phyloP scores from a whole-genome alignment of 371 early-diverging fungal genomes.

The Mortierella sp. region DNA sequence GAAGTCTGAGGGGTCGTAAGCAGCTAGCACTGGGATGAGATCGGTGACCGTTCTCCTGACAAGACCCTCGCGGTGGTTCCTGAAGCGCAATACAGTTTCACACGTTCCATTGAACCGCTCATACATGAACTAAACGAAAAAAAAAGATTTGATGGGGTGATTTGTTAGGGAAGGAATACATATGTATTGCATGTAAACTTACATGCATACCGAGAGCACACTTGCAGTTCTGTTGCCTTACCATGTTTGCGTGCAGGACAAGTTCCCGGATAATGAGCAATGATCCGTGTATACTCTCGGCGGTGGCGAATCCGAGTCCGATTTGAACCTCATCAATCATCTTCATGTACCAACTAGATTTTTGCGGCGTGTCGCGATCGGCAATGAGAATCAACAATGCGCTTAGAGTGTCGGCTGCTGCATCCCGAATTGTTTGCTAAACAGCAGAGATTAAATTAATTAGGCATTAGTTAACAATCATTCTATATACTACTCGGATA shows the following conservation, averaged over 20 bases:
- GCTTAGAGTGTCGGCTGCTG: constrained; percentile 89
- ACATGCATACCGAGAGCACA: background rate
- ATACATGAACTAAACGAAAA: constrained; percentile 76
- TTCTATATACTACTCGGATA: background rate
- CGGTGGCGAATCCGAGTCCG: constrained; percentile 78
- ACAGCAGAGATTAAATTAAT: background rate
- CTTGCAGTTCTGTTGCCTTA: background rate
- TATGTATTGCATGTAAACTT: no score
- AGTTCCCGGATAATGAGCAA: constrained; percentile 88
- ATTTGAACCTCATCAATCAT: constrained; percentile 88
- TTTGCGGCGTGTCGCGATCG: constrained; percentile 80
- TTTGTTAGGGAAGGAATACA: background rate
- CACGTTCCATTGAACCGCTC: constrained; percentile 84
- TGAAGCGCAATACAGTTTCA: constrained; percentile 82
- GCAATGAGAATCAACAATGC: constrained; percentile 89
- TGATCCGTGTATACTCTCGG: constrained; percentile 92
- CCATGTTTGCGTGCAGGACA: constrained; percentile 84
- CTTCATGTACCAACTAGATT: constrained; percentile 81
- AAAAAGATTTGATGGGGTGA: background rate
- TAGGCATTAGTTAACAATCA: background rate
- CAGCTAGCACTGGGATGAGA: constrained; percentile 88
- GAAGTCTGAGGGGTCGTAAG: constrained; percentile 86
- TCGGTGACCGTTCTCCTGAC: constrained; percentile 91
- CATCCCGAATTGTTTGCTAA: constrained; percentile 76
- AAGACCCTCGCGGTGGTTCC: constrained; percentile 86